phyloP scores from a whole-genome alignment of 139 green algal genomes.

The Limnomonas spitsbergensis region DNA sequence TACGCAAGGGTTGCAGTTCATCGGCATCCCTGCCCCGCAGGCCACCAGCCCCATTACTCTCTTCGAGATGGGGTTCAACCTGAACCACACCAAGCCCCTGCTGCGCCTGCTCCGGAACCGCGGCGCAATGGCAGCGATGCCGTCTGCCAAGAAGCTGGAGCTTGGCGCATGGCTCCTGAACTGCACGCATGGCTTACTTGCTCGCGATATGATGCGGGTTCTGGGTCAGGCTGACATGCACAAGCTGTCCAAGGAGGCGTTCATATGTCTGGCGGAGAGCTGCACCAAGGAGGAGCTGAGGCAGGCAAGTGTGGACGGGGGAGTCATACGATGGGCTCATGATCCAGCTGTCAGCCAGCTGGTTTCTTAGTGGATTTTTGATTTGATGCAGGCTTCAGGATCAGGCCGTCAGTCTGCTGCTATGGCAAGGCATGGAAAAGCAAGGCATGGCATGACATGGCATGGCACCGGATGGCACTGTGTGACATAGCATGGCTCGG shows the following conservation, averaged over 20 bases:
- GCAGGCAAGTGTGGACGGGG: slow-evolving; percentile 13
- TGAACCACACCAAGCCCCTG: slow-evolving; percentile 51
- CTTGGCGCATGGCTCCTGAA: background rate
- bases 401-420: background rate
- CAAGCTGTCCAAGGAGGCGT: slow-evolving; percentile 58
- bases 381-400: background rate
- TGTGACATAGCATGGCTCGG: no score
- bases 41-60: slow-evolving; percentile 37
- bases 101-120: slow-evolving; percentile 57
- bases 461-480: no score
- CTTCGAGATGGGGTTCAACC: slow-evolving; percentile 53
- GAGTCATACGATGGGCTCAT: no score
- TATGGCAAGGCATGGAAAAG: background rate
- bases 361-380: background rate
- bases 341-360: no score
- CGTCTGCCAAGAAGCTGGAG: background rate
- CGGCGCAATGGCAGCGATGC: slow-evolving; percentile 27
- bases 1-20: no score
- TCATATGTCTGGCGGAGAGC: slow-evolving; percentile 57
- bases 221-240: slow-evolving; percentile 36
- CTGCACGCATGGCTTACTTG: background rate
- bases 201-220: slow-evolving; percentile 24
- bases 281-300: slow-evolving; percentile 35
- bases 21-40: no score
- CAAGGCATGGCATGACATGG: no score